Base-by-base conservation (phyloP, 176 grass and related monocot genomes). In the Phyllostachys edulis region DNA sequence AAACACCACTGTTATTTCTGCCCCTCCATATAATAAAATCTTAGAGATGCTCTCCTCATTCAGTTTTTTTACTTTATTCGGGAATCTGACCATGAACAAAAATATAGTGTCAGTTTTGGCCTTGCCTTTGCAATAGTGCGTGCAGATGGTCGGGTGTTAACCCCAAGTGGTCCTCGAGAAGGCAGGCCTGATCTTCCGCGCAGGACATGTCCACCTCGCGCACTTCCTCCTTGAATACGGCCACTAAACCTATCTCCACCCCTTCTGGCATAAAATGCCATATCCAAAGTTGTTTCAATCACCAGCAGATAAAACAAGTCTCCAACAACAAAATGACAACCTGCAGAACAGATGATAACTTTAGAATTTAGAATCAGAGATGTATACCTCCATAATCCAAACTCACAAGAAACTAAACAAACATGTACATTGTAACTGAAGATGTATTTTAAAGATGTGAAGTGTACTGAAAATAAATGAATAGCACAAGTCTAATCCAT, bases 91-190 rank as follows among this genome's bases (percentile, higher is more conserved):
- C 76, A 86, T 89, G 84, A 88, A 87, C 44, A 90, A 89, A 88
- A 94, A 91, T 74, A 91, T 77, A 96, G 80, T 37, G 61, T 84
- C 77, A 80, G 85, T 76, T 92, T 93, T 90, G 69, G 73, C 82
- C 96, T 99, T 99, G 96, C 96, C 96, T 99, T 99, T 71, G 96
- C 93, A 84, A 99, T 96, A 73, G 85, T 87, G 12, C 80, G 91
- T 60, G 97, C 83, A 88, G 93, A 96, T 47, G 93, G 88, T 27
- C 89, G 91, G 63, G 72, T 86, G 79, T 86, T 95, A 92, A 99
- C 90, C 71, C 97, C 90, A 86, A 99, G 93, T 83, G 88, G 84
- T 45, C 91, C 94, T 84, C 90, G 86, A 79, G 88, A 69, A 80
- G 86, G 88, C 54, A 91, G 52, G 55, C 88, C 87, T 55, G 89